phyloP scores from a whole-genome alignment of 1,139 yeast genomes.

The Geotrichum armillariae region DNA sequence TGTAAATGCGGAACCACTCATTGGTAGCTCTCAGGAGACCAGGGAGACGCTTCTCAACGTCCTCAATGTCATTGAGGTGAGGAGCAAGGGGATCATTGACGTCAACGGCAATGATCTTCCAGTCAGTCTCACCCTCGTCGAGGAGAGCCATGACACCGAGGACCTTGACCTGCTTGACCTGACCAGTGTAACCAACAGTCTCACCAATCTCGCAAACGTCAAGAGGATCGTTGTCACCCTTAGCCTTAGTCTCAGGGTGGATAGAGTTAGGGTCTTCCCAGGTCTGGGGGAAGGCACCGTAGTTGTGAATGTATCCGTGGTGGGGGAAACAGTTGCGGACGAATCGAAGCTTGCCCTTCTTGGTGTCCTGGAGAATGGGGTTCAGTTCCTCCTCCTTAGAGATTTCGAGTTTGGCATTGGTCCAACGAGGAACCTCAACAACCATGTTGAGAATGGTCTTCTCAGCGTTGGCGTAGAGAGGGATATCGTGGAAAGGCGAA shows the following conservation, averaged over 20 bases:
- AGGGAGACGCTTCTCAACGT: conserved; percentile 73
- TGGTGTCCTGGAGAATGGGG: conserved; percentile 84
- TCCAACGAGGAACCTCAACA: conserved; percentile 91
- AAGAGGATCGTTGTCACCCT: conserved; percentile 87
- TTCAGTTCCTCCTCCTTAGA: conserved; percentile 63
- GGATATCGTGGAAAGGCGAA: conserved; percentile 82
- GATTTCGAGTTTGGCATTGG: conserved; percentile 86
- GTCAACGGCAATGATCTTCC: conserved; percentile 84
- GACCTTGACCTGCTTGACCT: conserved; percentile 77
- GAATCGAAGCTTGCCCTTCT: conserved; percentile 79
- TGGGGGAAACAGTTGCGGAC: conserved; percentile 88
- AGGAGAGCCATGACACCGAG: conserved; percentile 84
- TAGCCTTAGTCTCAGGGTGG: conserved; percentile 56
- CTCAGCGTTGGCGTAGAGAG: conserved; percentile 63
- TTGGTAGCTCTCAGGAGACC: conserved; percentile 79
- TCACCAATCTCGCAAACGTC: conserved; percentile 91
- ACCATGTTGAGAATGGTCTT: conserved; percentile 77
- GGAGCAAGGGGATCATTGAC: conserved; percentile 73
- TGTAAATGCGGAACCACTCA: conserved; percentile 90
- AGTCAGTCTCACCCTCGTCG: conserved; percentile 92
- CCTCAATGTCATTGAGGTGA: conserved; percentile 70
- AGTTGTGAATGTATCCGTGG: conserved; percentile 89
- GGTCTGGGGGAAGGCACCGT: conserved; percentile 93
- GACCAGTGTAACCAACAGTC: conserved; percentile 67
- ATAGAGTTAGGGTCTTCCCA: conserved; percentile 87